phyloP scores from a whole-genome alignment of 2,329 filamentous ascomycete species.

The Ophiocordyceps robertsii region DNA sequence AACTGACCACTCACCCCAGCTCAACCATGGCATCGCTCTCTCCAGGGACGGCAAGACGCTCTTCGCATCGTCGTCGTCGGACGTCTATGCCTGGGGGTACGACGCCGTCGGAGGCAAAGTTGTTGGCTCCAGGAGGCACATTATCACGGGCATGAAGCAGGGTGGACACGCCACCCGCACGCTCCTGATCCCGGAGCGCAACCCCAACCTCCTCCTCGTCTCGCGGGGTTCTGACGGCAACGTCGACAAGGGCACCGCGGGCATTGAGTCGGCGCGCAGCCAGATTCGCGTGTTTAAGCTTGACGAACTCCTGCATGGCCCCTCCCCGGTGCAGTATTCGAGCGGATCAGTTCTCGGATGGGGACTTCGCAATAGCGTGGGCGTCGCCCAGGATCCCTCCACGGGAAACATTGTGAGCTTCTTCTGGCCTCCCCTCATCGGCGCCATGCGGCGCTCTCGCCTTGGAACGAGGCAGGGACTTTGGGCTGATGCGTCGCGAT shows the following conservation, averaged over 20 bases:
- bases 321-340: slow-evolving; percentile 21
- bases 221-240: slow-evolving; percentile 47
- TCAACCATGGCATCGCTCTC: slow-evolving; percentile 37
- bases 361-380: slow-evolving; percentile 59
- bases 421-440: not conserved
- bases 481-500: too few species aligned
- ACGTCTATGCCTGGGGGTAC: slow-evolving; percentile 48
- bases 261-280: slow-evolving; percentile 37
- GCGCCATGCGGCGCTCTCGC: too few species aligned
- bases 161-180: slow-evolving; percentile 51
- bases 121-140: slow-evolving; percentile 24
- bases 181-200: slow-evolving; percentile 38
- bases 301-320: slow-evolving; percentile 11
- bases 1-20: slow-evolving; percentile 10
- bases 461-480: too few species aligned
- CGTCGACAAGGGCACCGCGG: slow-evolving; percentile 35
- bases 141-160: slow-evolving; percentile 44
- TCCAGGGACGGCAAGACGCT: slow-evolving; percentile 30
- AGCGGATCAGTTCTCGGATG: slow-evolving; percentile 38
- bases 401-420: slow-evolving; percentile 26
- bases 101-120: slow-evolving; percentile 34
- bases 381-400: slow-evolving; percentile 43
- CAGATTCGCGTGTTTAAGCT: slow-evolving; percentile 42
- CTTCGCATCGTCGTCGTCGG: slow-evolving; percentile 35
- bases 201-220: slow-evolving; percentile 42